These are phyloP conservation scores for Diospyros lotus DNA, from an alignment of 148 eudicot species.

Conservation along the genomic window DNA sequence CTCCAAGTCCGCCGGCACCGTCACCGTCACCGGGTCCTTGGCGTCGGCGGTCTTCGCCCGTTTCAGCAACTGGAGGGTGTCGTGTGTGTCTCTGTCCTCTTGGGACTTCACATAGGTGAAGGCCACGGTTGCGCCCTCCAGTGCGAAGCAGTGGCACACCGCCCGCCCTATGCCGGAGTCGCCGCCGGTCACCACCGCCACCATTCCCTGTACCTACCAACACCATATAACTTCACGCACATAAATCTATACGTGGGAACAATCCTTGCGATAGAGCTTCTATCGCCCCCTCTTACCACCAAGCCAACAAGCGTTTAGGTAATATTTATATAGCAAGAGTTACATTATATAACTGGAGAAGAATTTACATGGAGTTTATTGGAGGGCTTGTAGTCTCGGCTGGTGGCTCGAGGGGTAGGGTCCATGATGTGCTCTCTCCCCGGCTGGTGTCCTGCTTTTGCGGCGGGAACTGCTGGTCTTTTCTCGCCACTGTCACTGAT, in stretches of 20 bases:
- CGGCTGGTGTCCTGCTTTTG: conserved; percentile 72
- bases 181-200: conserved; percentile 85
- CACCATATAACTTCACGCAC: neutral
- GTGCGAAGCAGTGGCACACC: conserved; percentile 55
- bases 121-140: conserved; percentile 87
- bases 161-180: conserved; percentile 94
- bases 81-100: conserved; percentile 72
- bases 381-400: conserved; percentile 46
- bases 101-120: conserved; percentile 75
- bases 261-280: neutral
- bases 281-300: neutral
- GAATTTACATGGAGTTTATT: conserved; percentile 51
- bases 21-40: conserved; percentile 68
- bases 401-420: conserved; percentile 43
- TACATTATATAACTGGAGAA: neutral
- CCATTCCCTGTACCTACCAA: conserved; percentile 59
- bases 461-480: conserved; percentile 43
- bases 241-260: too few species aligned
- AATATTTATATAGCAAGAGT: neutral
- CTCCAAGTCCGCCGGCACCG: conserved; percentile 63
- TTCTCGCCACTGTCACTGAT: conserved; percentile 34
- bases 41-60: conserved; percentile 41
- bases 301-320: too few species aligned
- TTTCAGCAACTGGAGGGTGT: conserved; percentile 50
- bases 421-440: conserved; percentile 81